Evolutionary conservation across 257 asterid genomes (phyloP).

Genomic region (Anisodus tanguticus): DNA sequence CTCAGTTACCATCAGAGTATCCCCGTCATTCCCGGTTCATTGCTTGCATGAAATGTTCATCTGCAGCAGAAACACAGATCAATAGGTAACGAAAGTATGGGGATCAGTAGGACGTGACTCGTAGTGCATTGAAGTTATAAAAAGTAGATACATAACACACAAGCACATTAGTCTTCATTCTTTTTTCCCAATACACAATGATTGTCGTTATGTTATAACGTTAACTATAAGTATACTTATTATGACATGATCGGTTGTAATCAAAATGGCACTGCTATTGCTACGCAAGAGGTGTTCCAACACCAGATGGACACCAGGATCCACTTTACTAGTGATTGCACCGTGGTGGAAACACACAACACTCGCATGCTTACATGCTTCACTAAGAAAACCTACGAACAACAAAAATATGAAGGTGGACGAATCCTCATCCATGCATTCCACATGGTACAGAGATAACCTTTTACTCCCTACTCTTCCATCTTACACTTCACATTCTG

Average conservation of each 20-base stretch:
- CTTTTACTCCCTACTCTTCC: background rate
- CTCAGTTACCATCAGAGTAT: conserved; percentile 28
- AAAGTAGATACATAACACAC: background rate
- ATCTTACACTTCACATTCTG: background rate
- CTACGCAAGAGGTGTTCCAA: background rate
- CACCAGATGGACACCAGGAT: background rate
- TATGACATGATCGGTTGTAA: background rate
- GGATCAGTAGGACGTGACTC: background rate
- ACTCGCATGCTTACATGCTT: background rate
- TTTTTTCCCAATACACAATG: background rate
- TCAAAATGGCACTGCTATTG: background rate
- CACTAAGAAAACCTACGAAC: background rate
- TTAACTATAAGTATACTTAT: background rate
- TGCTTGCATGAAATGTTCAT: conserved; percentile 45
- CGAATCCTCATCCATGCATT: background rate
- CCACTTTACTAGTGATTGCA: background rate
- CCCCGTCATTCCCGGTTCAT: conserved; percentile 59
- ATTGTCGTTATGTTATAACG: background rate
- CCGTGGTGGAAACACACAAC: background rate
- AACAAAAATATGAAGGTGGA: background rate
- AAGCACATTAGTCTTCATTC: background rate
- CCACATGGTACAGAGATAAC: background rate
- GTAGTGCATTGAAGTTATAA: background rate
- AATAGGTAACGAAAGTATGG: background rate
- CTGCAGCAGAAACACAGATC: conserved; percentile 25